These are phyloP conservation scores for Quillaja saponaria DNA, from an alignment of 306 rosid genomes.

Conservation along the genomic window DNA sequence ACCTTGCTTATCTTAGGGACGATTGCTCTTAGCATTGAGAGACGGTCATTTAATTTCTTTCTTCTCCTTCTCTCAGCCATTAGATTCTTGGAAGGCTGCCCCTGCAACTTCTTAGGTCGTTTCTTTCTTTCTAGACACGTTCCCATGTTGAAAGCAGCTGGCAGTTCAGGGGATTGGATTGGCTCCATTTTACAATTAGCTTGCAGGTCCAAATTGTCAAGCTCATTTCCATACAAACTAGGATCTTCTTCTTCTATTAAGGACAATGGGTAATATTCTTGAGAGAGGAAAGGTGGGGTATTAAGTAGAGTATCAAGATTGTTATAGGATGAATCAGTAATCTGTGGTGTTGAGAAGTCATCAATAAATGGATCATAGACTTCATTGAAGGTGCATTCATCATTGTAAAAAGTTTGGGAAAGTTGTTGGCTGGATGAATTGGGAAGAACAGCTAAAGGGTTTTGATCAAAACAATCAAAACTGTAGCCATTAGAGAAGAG, in stretches of 20 bases:
- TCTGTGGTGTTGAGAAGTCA: slow-evolving; percentile 48
- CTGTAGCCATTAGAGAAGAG: slow-evolving; percentile 47
- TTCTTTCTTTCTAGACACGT: slow-evolving; percentile 48
- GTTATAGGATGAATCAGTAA: slow-evolving; percentile 48
- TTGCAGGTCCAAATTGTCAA: slow-evolving; percentile 58
- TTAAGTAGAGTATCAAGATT: slow-evolving; percentile 38
- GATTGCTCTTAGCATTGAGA: slow-evolving; percentile 92
- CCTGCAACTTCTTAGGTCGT: slow-evolving; percentile 65
- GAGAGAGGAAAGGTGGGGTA: slow-evolving; percentile 48
- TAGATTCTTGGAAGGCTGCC: slow-evolving; percentile 92
- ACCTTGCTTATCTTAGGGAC: slow-evolving; percentile 98
- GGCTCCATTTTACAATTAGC: slow-evolving; percentile 66
- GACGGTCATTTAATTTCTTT: slow-evolving; percentile 82
- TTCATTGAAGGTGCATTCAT: slow-evolving; percentile 43
- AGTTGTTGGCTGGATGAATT: slow-evolving; percentile 48
- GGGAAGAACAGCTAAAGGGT: slow-evolving; percentile 38
- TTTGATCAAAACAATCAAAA: slow-evolving; percentile 62
- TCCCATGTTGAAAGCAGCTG: slow-evolving; percentile 52
- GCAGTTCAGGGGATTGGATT: slow-evolving; percentile 56
- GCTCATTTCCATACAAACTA: slow-evolving; percentile 54
- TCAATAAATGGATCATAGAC: slow-evolving; percentile 42
- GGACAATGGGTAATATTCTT: slow-evolving; percentile 48
- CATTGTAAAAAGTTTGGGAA: slow-evolving; percentile 41
- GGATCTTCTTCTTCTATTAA: slow-evolving; percentile 60
- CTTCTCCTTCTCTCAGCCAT: slow-evolving; percentile 96